Conservation (phyloP, 1,139 yeast genomes). For the Yamadazyma dendronema region DNA sequence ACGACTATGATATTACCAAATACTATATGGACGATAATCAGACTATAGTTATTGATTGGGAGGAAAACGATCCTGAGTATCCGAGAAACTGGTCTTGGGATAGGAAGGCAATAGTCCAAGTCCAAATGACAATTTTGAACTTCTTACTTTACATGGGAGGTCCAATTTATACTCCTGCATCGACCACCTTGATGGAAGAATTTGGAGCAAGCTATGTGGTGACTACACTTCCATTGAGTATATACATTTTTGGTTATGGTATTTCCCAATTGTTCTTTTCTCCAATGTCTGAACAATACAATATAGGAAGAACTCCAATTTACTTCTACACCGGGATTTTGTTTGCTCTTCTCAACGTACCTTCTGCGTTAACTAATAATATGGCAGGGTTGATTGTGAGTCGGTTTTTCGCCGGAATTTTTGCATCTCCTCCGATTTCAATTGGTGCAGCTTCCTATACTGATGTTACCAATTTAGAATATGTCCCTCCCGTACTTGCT, state of each 20-base stretch:
- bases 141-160: constrained; percentile 27
- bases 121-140: constrained; percentile 23
- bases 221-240: constrained; percentile 42
- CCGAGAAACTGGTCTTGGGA: constrained; percentile 29
- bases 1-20: constrained; percentile 33
- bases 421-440: constrained; percentile 35
- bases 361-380: constrained; percentile 29
- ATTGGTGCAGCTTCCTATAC: constrained; percentile 30
- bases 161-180: constrained; percentile 30
- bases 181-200: constrained; percentile 35
- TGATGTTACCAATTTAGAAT: constrained; percentile 12
- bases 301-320: constrained; percentile 52
- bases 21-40: constrained; percentile 15
- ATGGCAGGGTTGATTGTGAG: constrained; percentile 32
- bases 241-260: constrained; percentile 54
- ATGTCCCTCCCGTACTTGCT: constrained; percentile 27
- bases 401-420: constrained; percentile 34
- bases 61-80: constrained; percentile 26
- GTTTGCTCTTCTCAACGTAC: constrained; percentile 33
- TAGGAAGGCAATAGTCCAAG: constrained; percentile 19
- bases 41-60: constrained; percentile 12
- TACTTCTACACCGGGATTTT: constrained; percentile 29
- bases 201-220: constrained; percentile 43
- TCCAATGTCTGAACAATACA: constrained; percentile 50
- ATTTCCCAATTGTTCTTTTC: constrained; percentile 54